Percentiles rank a stretch among this genome's conserved stretches.
These are phyloP conservation scores for Suillus alpinus DNA, from an alignment of 768 basidiomycete species.

Conservation along the genomic window DNA sequence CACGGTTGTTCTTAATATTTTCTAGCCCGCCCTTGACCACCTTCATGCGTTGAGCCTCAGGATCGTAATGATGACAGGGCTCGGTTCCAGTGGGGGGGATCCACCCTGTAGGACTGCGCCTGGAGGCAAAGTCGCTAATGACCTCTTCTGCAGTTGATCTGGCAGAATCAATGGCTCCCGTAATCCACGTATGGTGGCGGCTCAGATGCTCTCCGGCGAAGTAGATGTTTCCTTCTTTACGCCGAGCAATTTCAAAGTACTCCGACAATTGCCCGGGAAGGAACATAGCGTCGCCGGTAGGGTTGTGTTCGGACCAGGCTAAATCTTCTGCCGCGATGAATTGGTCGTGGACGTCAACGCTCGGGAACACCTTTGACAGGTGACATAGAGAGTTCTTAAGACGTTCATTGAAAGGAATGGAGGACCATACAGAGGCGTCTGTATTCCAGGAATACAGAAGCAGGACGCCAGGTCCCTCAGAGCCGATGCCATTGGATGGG, in stretches of 20 bases:
- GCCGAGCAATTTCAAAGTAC: conserved; percentile 17
- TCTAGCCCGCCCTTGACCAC: conserved; percentile 2
- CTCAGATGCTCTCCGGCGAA: conserved; percentile 28
- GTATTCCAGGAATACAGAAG: conserved; percentile 27
- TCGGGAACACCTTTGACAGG: conserved; percentile 17
- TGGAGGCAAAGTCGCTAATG: neutral
- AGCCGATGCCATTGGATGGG: conserved; percentile 32
- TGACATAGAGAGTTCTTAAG: conserved; percentile 17
- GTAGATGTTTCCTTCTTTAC: conserved; percentile 20
- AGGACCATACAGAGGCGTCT: conserved; percentile 17
- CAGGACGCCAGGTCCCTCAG: conserved; percentile 24
- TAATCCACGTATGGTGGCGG: conserved; percentile 28
- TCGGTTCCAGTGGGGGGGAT: neutral
- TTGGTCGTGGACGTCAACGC: conserved; percentile 19
- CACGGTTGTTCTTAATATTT: conserved; percentile 1
- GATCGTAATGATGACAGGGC: neutral
- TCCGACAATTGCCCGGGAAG: conserved; percentile 24
- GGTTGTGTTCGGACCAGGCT: conserved; percentile 20
- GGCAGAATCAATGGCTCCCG: conserved; percentile 18
- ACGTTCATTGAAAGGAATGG: conserved; percentile 15
- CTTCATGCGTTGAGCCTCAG: neutral
- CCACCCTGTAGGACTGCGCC: neutral
- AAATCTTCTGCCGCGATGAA: conserved; percentile 19
- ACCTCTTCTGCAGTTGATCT: conserved; percentile 4
- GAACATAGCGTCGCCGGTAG: conserved; percentile 31